Evolutionary conservation across 2,329 filamentous ascomycete species (phyloP).

Genomic region (Cladosporium sp.): DNA sequence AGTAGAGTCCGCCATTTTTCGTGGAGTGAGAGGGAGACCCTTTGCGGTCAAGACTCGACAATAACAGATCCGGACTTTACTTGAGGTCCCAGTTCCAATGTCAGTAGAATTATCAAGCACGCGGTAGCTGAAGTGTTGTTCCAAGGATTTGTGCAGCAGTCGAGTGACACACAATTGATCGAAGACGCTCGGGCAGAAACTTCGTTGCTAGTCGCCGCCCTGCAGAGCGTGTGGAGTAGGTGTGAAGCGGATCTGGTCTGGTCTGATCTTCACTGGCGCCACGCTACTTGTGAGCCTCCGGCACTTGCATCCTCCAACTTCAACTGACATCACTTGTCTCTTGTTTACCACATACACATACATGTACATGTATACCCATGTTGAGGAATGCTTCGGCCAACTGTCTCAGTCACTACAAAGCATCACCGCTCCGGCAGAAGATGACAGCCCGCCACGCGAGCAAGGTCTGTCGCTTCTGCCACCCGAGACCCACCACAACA

Average conservation of each 20-base stretch:
- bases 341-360: too few species aligned
- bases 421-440: neutral
- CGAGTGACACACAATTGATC: neutral
- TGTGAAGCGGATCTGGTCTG: neutral
- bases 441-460: conserved; percentile 20
- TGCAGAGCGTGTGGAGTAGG: neutral
- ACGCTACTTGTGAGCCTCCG: too few species aligned
- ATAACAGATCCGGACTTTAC: too few species aligned
- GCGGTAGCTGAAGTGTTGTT: too few species aligned
- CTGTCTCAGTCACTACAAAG: neutral
- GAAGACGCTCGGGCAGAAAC: neutral
- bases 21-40: neutral
- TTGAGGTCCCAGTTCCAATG: too few species aligned
- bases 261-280: too few species aligned
- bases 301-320: neutral
- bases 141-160: neutral
- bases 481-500: conserved; percentile 16
- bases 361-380: too few species aligned
- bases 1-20: conserved; percentile 6
- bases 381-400: too few species aligned
- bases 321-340: too few species aligned
- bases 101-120: too few species aligned
- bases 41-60: too few species aligned
- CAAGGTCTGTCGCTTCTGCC: conserved; percentile 23
- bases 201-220: neutral